Conservation (phyloP, 306 rosid species). For the Lablab purpureus region DNA sequence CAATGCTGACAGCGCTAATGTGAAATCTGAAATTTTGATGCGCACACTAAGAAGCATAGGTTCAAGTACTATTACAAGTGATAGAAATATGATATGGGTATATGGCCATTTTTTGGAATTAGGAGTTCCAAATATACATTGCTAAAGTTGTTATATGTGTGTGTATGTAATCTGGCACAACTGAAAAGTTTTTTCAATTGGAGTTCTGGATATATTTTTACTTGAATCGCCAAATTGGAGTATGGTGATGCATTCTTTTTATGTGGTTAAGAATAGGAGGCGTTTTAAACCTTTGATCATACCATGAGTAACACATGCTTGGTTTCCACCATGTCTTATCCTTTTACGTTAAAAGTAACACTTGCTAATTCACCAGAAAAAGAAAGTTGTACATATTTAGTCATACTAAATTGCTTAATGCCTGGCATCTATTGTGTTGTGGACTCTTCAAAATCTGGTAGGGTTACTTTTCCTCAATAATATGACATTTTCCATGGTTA, state of each 20-base stretch:
- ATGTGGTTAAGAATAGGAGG: not conserved
- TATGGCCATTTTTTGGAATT: not conserved
- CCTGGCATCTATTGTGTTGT: constrained; percentile 15
- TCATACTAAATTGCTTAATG: constrained; percentile 16
- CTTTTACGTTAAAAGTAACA: not conserved
- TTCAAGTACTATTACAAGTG: not conserved
- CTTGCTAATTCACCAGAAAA: not conserved
- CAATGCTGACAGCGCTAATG: constrained; percentile 4
- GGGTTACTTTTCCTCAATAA: constrained; percentile 24
- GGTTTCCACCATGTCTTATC: constrained; percentile 9
- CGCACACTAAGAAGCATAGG: not conserved
- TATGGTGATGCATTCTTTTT: constrained; percentile 2
- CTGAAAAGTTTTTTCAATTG: not conserved
- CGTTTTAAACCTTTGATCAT: not conserved
- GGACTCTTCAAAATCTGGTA: constrained; percentile 13
- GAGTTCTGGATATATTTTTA: constrained; percentile 10
- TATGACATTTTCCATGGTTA: constrained; percentile 25
- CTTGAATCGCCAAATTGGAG: constrained; percentile 23
- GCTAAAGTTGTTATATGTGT: not conserved
- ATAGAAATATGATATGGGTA: not conserved
- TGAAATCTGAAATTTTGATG: constrained; percentile 24
- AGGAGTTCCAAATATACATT: constrained; percentile 14
- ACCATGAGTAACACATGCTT: constrained; percentile 5
- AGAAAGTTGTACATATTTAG: not conserved
- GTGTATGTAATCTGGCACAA: not conserved